A percentile compares a stretch with the other conserved stretches of the same genome.
These are phyloP conservation scores for Phytopythium sindhum DNA, from an alignment of 352 stramenopile genomes.

Conservation along the genomic window DNA sequence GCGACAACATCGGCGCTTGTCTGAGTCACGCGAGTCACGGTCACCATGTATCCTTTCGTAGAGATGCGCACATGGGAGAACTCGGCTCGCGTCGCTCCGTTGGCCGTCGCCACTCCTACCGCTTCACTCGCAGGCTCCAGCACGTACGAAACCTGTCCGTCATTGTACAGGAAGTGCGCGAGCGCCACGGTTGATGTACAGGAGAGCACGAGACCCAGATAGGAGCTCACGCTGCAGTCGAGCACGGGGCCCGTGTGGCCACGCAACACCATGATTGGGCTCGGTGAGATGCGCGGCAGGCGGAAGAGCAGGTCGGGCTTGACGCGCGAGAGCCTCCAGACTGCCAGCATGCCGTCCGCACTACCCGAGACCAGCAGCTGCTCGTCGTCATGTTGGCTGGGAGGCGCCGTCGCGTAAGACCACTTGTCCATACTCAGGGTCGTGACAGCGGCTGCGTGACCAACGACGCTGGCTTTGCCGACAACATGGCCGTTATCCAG, in stretches of 20 bases:
- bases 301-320: constrained; percentile 76
- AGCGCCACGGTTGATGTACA: constrained; percentile 51
- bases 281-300: constrained; percentile 60
- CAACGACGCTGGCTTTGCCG: constrained; percentile 77
- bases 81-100: constrained; percentile 6
- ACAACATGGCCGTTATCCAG: constrained; percentile 80
- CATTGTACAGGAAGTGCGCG: constrained; percentile 70
- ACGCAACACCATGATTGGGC: constrained; percentile 59
- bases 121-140: constrained; percentile 30
- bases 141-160: constrained; percentile 68
- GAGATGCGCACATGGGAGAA: constrained; percentile 51
- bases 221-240: constrained; percentile 65
- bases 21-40: constrained; percentile 24
- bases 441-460: constrained; percentile 64
- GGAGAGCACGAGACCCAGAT: constrained; percentile 60
- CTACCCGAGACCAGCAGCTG: constrained; percentile 74
- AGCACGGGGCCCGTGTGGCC: constrained; percentile 47
- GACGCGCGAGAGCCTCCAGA: constrained; percentile 72
- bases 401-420: constrained; percentile 28
- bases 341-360: constrained; percentile 55
- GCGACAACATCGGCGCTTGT: not conserved
- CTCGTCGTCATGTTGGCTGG: constrained; percentile 55
- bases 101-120: constrained; percentile 1
- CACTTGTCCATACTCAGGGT: constrained; percentile 70
- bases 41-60: constrained; percentile 60